A percentile compares a stretch with the other conserved stretches of the same genome.
Evolutionary conservation across 2,329 filamentous ascomycete genomes (phyloP).

Genomic region (Fusarium torulosum): DNA sequence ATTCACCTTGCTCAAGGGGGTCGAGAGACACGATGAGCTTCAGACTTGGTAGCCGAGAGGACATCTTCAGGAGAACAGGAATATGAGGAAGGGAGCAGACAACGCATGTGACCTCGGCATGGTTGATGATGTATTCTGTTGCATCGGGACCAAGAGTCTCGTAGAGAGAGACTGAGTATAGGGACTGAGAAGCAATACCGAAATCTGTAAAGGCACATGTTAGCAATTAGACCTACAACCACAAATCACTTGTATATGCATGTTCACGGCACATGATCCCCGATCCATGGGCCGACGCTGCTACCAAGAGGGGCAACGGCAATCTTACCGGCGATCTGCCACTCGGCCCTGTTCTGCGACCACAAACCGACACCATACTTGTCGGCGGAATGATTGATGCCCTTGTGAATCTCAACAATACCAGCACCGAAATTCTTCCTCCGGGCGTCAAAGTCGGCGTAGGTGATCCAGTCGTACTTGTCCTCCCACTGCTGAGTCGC

Average conservation of each 20-base stretch:
- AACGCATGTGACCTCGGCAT: conserved; percentile 80
- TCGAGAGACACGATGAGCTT: conserved; percentile 93
- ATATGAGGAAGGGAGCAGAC: conserved; percentile 85
- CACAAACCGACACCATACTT: conserved; percentile 85
- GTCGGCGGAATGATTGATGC: conserved; percentile 70
- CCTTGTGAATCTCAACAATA: conserved; percentile 83
- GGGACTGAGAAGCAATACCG: conserved; percentile 85
- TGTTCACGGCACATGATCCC: conserved; percentile 11
- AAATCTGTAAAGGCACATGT: conserved; percentile 70
- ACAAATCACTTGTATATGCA: conserved; percentile 11
- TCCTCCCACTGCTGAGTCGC: conserved; percentile 78
- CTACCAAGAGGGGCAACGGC: conserved; percentile 1
- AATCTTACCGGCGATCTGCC: conserved; percentile 79
- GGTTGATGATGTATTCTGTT: conserved; percentile 96
- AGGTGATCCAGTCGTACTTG: conserved; percentile 86
- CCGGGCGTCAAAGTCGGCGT: conserved; percentile 80
- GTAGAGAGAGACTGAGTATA: conserved; percentile 94
- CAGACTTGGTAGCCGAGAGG: conserved; percentile 79
- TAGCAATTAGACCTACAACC: conserved; percentile 12
- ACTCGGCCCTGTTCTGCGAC: conserved; percentile 88
- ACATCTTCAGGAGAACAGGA: conserved; percentile 82
- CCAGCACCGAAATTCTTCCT: conserved; percentile 88
- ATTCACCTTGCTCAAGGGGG: conserved; percentile 82
- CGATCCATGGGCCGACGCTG: conserved; percentile 11
- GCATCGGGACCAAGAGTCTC: conserved; percentile 93